phyloP scores from a whole-genome alignment of 805 yeast species.

The Candida ponderosae region DNA sequence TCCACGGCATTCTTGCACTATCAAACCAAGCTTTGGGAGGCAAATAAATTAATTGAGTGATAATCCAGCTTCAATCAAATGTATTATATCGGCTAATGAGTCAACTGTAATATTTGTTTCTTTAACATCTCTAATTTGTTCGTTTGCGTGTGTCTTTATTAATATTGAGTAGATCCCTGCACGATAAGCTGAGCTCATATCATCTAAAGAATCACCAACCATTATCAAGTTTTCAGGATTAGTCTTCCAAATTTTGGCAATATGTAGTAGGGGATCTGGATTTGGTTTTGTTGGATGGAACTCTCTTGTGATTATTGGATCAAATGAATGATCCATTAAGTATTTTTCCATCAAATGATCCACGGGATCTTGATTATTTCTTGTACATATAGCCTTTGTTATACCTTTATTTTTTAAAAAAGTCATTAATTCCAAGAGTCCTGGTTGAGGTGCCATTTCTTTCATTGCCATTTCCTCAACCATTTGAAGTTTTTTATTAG shows the following conservation, averaged over 20 bases:
- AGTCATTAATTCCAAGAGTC: conserved; percentile 10
- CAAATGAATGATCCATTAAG: conserved; percentile 33
- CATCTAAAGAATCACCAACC: conserved; percentile 74
- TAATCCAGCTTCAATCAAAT: conserved; percentile 28
- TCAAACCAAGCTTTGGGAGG: conserved; percentile 1
- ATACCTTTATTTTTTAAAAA: conserved; percentile 22
- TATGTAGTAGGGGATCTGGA: conserved; percentile 54
- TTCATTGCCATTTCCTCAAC: conserved; percentile 62
- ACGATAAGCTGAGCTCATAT: conserved; percentile 52
- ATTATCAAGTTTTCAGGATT: conserved; percentile 42
- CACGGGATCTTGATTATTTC: conserved; percentile 49
- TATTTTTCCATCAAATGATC: conserved; percentile 37
- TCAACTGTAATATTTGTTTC: conserved; percentile 17
- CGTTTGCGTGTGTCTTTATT: conserved; percentile 44
- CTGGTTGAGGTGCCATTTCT: conserved; percentile 32
- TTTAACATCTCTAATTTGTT: conserved; percentile 29
- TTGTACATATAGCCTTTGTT: conserved; percentile 52
- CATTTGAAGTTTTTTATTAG: conserved; percentile 35
- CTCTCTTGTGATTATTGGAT: conserved; percentile 53
- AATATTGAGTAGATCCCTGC: conserved; percentile 58
- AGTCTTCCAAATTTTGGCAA: conserved; percentile 41
- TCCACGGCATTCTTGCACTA: conserved; percentile 9
- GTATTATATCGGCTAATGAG: conserved; percentile 29
- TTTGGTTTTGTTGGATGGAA: conserved; percentile 65
- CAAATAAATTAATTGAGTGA: not conserved